Conservation (phyloP, 257 asterid genomes). For the Mentha longifolia region DNA sequence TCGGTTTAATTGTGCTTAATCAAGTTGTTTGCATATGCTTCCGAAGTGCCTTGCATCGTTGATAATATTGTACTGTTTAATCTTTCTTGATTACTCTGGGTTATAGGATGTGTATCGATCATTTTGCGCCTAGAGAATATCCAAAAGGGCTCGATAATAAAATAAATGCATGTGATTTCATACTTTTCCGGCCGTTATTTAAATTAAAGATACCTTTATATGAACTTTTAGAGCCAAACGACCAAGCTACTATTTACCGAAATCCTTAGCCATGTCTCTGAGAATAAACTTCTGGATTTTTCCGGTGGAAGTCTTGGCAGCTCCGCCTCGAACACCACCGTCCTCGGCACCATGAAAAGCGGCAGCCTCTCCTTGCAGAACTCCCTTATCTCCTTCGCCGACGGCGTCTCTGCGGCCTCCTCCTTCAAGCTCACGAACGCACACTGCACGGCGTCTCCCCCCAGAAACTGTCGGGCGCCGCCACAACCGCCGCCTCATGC, state of each 20-base stretch:
- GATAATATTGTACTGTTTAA: no score
- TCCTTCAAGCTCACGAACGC: constrained; percentile 48
- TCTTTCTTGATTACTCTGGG: no score
- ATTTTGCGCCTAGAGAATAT: no score
- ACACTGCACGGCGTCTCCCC: constrained; percentile 54
- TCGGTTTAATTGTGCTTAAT: no score
- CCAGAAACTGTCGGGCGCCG: constrained; percentile 42
- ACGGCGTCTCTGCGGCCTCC: constrained; percentile 22
- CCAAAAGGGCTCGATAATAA: no score
- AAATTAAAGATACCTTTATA: no score
- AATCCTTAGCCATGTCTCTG: constrained; percentile 12
- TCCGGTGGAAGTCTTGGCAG: constrained; percentile 21
- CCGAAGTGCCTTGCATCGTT: no score
- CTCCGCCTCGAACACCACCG: constrained; percentile 37
- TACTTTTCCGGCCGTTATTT: no score
- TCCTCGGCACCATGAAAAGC: constrained; percentile 51
- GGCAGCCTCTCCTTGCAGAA: constrained; percentile 46
- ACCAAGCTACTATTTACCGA: background rate
- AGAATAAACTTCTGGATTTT: constrained; percentile 25
- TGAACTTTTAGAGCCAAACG: no score
- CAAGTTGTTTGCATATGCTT: no score
- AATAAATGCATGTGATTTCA: no score
- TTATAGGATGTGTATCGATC: no score
- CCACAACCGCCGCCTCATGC: constrained; percentile 57
- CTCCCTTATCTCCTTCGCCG: constrained; percentile 43